Evolutionary conservation across 805 yeast species (phyloP), one percentile per base, ranked within the genome.

Genomic region (Candida sonorensis): DNA sequence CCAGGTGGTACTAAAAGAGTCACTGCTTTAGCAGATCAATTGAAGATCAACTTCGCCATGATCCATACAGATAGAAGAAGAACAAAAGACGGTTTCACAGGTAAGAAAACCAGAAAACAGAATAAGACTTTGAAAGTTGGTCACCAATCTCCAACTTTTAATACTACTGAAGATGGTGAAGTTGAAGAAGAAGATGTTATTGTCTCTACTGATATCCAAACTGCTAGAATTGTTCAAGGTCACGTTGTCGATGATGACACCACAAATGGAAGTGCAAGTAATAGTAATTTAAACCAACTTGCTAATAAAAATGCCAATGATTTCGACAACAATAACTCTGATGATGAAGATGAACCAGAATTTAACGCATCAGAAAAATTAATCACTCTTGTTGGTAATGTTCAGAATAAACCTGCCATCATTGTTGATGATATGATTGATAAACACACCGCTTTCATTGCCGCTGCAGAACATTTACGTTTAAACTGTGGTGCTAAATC

Each of bases 1-100:
- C 97, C 99, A 14, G 99, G 98, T 42, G 98, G 98, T 35, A 88
- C 99, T 14, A 92, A 92, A 58, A 75, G 98, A 45, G 99, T 92
- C 33, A 92, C 99, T 13, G 88, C 97, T 2, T 68, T 92, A 48
- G 98, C 98, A n/a, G 98, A 94, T 62, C 77, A 94, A 23, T 69
- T 92, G 48, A 90, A 90, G 62, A 84, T 92, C 46, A 87, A 92
- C 59, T 92, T 92, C 55, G 99, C 98, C 38, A 90, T 92, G 97
- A 90, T 94, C 46, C 97, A 92, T 57, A 92, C 98, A 14, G 99
- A 92, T 62, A 77, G 97, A 54, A 80, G 97, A 61, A 78, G 98
- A 61, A 72, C 80, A 27, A 81, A 81, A 48, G 95, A 83, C 59
- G 65, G 62, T 26, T 72, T 43, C 41, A 55, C 42, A 21, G 53